These are phyloP conservation scores for Mrakia frigida DNA, from an alignment of 768 basidiomycete genomes.

Conservation along the genomic window DNA sequence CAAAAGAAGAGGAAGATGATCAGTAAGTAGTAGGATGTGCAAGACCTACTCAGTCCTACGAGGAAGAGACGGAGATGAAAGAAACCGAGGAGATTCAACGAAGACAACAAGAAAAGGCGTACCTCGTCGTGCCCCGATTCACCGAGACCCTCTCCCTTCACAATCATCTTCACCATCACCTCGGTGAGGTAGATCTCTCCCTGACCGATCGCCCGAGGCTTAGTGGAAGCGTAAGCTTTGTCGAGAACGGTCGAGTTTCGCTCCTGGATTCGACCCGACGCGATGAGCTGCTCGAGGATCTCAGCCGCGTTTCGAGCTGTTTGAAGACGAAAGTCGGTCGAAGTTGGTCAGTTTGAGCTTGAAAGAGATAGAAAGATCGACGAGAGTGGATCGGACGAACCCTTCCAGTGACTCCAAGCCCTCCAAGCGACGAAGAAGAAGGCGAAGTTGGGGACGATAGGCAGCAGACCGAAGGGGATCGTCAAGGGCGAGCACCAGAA, in stretches of 20 bases:
- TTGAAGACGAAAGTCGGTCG: background rate
- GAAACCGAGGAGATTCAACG: too few species aligned
- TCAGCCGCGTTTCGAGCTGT: slow-evolving; percentile 19
- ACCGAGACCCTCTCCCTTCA: slow-evolving; percentile 1
- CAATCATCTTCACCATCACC: background rate
- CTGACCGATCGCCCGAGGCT: background rate
- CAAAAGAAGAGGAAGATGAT: background rate
- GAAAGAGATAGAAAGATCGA: background rate
- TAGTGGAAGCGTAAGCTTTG: background rate
- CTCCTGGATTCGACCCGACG: background rate
- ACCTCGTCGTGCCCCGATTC: slow-evolving; percentile 7
- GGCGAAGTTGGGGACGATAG: slow-evolving; percentile 10
- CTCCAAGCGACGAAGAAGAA: slow-evolving; percentile 23
- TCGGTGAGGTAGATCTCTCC: slow-evolving; percentile 5
- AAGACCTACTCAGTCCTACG: too few species aligned
- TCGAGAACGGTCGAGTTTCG: background rate
- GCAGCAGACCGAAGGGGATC: slow-evolving; percentile 7
- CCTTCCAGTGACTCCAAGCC: slow-evolving; percentile 19
- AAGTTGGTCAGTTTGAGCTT: background rate
- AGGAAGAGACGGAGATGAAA: background rate
- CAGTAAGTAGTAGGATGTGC: background rate
- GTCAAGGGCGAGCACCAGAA: background rate
- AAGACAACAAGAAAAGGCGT: too few species aligned
- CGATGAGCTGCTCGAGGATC: slow-evolving; percentile 5
- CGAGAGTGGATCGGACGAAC: background rate